Conservation (phyloP, 2,329 filamentous ascomycete genomes). For the Arthrobotrys entomopaga region DNA sequence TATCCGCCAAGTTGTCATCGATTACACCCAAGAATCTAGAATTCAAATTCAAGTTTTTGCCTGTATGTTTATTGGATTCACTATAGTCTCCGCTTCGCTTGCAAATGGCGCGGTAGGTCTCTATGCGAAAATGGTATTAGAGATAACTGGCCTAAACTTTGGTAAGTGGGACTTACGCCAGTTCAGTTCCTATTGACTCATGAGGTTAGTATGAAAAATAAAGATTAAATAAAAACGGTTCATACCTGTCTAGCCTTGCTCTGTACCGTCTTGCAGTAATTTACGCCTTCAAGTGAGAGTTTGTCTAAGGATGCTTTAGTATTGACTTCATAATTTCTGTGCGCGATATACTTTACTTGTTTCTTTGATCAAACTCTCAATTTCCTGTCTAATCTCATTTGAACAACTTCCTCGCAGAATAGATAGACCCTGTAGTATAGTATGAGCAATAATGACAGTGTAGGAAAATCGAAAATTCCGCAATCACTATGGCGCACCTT, state of each 20-base stretch:
- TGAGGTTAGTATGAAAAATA: not conserved
- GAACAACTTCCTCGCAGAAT: not conserved
- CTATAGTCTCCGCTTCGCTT: slow-evolving; percentile 18
- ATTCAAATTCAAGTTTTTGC: slow-evolving; percentile 36
- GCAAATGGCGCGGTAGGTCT: slow-evolving; percentile 33
- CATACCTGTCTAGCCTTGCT: slow-evolving; percentile 19
- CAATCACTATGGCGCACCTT: slow-evolving; percentile 10
- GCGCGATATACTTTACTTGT: slow-evolving; percentile 1
- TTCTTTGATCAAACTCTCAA: slow-evolving; percentile 4
- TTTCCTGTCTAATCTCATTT: not conserved
- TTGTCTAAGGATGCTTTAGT: not conserved
- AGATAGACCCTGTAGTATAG: slow-evolving; percentile 1
- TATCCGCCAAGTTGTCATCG: slow-evolving; percentile 8
- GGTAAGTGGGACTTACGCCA: not conserved
- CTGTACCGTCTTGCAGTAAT: slow-evolving; percentile 12
- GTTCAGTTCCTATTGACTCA: not conserved
- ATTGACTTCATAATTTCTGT: not conserved
- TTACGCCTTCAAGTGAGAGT: not conserved
- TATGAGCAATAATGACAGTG: not conserved
- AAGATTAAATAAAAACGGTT: not conserved
- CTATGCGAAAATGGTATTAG: not conserved
- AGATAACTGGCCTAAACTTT: too few species aligned
- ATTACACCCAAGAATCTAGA: slow-evolving; percentile 5
- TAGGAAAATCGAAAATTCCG: too few species aligned
- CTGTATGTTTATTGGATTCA: not conserved